These are phyloP conservation scores for Mycena venus DNA, from an alignment of 768 basidiomycete species.

Conservation along the genomic window DNA sequence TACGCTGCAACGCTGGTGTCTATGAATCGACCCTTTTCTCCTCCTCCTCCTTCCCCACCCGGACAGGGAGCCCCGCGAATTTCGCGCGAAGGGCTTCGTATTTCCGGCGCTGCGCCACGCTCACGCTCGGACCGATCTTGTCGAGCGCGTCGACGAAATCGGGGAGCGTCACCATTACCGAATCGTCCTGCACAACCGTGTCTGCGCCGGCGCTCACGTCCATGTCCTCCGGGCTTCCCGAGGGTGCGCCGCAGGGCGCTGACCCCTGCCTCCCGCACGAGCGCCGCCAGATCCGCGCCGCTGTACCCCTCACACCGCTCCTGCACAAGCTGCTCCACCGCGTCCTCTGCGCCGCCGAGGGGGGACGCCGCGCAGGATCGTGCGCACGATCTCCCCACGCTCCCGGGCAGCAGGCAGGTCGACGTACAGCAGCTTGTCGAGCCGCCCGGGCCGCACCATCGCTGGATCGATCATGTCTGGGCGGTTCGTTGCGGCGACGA, in stretches of 20 bases:
- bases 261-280: conserved; percentile 93
- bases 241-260: conserved; percentile 79
- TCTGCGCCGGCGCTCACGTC: conserved; percentile 59
- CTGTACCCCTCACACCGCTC: conserved; percentile 88
- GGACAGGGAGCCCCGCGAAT: conserved; percentile 84
- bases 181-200: conserved; percentile 27
- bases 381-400: conserved; percentile 87
- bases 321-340: conserved; percentile 63
- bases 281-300: conserved; percentile 90
- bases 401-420: conserved; percentile 84
- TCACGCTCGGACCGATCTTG: conserved; percentile 92
- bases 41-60: conserved; percentile 59
- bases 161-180: conserved; percentile 64
- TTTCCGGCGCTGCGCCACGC: conserved; percentile 79
- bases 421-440: conserved; percentile 95
- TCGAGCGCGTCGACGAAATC: conserved; percentile 84
- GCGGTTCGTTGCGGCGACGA: conserved; percentile 94
- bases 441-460: conserved; percentile 95
- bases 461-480: conserved; percentile 99
- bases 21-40: conserved; percentile 41
- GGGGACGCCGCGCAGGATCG: conserved; percentile 82
- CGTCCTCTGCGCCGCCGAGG: conserved; percentile 52
- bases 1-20: neutral
- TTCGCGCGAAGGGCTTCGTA: conserved; percentile 87
- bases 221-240: conserved; percentile 76